Base-by-base conservation (phyloP, 1,284 basidiomycete species). In the Leccinum cinnamomeum region DNA sequence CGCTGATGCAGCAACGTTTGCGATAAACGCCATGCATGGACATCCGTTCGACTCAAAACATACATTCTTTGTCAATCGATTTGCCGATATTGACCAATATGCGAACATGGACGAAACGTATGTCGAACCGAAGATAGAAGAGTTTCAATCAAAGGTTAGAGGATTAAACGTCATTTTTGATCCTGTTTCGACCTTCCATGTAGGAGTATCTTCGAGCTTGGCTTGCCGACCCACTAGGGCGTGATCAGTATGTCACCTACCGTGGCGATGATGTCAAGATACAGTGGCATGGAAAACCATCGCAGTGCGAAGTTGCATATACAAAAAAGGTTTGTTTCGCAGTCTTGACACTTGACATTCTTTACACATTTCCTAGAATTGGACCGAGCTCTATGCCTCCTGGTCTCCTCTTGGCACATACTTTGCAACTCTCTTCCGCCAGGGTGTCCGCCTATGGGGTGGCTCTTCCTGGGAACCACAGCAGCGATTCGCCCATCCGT, bases 381-480 rank as follows among this genome's bases (percentile, higher is more conserved):
- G 97, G 95, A 98, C 95, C 71, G 95, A 99, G 73, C 90, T 97
- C 53, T 99, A 98, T 79, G 91, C 96, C 50, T 91, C 94, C 57
- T 99, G 97, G 97, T 98, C 97, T 41, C 96, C 97, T 37, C 84
- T 92, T 63, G 97, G 97, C 60, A 98, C 97, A 23, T 95, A 91
- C 75, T 84, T 99, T 64, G 90, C 95, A 55, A 97, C 97, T 8
- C 86, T 98, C 62, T 97, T 98, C 77, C 87, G 94, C 53, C 96
- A 95, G 77, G 97, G 97, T 78, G 92, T 98, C 64, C 92, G 94
- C 53, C 84, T 99, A 53, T 99, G 96, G 95, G 97, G 95, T 61
- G 97, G 97, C 28, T 77, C 88, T 35, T 93, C 92, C 18, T 97
- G 93, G 88, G 87, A 91, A 68, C 87, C 86, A 59, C 87, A 92